phyloP scores from a whole-genome alignment of 345 rosid genomes.

The Corymbia maculata region DNA sequence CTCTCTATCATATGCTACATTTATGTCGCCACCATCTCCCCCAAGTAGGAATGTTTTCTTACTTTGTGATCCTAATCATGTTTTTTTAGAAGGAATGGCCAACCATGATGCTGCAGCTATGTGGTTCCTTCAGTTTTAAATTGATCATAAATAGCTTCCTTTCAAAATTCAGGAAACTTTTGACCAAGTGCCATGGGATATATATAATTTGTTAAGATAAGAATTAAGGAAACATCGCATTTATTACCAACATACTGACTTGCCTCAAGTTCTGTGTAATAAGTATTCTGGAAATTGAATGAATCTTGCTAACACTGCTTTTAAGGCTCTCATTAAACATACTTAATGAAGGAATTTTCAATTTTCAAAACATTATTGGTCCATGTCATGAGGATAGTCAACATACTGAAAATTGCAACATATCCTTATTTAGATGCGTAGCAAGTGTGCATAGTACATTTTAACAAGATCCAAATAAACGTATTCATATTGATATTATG shows the following conservation, averaged over 20 bases:
- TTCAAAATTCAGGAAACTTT: not conserved
- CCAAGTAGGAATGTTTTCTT: not conserved
- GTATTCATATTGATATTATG: not conserved
- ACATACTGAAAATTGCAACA: not conserved
- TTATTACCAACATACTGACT: not conserved
- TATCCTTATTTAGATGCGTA: not conserved
- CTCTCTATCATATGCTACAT: not conserved
- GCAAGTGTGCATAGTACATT: not conserved
- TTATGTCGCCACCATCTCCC: not conserved
- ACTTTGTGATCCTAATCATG: not conserved
- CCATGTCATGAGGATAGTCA: not conserved
- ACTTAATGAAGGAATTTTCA: not conserved
- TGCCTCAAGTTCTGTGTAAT: not conserved
- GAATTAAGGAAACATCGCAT: not conserved
- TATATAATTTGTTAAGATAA: not conserved
- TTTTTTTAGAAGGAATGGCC: not conserved
- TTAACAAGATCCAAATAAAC: not conserved
- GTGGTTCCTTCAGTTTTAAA: not conserved
- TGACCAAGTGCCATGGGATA: not conserved
- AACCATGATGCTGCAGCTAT: not conserved
- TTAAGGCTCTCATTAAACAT: not conserved
- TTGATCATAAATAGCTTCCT: not conserved
- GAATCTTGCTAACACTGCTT: not conserved
- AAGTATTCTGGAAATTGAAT: not conserved
- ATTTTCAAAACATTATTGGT: not conserved